Percentiles rank a stretch among this genome's conserved stretches.
Conservation (phyloP, 1,284 basidiomycete species). For the Tilletiopsis washingtonensis region DNA sequence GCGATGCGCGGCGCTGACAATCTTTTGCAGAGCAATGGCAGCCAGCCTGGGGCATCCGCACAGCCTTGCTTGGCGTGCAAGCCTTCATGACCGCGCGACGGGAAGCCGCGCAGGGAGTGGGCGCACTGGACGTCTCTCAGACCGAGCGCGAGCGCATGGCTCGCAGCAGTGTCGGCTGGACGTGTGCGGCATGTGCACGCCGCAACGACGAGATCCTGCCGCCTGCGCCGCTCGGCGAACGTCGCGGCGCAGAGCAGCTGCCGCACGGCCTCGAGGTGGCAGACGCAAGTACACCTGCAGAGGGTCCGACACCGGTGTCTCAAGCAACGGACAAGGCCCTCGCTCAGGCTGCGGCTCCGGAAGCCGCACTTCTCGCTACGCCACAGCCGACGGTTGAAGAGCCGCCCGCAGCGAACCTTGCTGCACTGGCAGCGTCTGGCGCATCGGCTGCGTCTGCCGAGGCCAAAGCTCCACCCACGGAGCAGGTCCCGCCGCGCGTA, state of each 20-base stretch:
- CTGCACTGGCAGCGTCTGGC: too few relatives aligned
- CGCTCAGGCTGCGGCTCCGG: too few relatives aligned
- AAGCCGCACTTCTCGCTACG: too few relatives aligned
- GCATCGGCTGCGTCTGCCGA: too few relatives aligned
- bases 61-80: conserved; percentile 56
- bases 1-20: conserved; percentile 56
- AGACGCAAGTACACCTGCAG: background rate
- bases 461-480: too few relatives aligned
- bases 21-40: conserved; percentile 68
- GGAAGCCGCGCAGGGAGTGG: conserved; percentile 75
- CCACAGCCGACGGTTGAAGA: too few relatives aligned
- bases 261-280: conserved; percentile 1
- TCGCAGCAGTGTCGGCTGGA: conserved; percentile 16
- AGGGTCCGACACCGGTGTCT: background rate
- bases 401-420: too few relatives aligned
- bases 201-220: conserved; percentile 19
- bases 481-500: too few relatives aligned
- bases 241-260: background rate
- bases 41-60: conserved; percentile 93
- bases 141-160: conserved; percentile 68
- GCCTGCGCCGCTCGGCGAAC: background rate
- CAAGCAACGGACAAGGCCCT: background rate
- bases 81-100: conserved; percentile 42
- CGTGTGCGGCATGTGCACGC: conserved; percentile 16
- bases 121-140: conserved; percentile 81